Conservation (phyloP, 2,329 filamentous ascomycete species). For the Fulvia fulva region DNA sequence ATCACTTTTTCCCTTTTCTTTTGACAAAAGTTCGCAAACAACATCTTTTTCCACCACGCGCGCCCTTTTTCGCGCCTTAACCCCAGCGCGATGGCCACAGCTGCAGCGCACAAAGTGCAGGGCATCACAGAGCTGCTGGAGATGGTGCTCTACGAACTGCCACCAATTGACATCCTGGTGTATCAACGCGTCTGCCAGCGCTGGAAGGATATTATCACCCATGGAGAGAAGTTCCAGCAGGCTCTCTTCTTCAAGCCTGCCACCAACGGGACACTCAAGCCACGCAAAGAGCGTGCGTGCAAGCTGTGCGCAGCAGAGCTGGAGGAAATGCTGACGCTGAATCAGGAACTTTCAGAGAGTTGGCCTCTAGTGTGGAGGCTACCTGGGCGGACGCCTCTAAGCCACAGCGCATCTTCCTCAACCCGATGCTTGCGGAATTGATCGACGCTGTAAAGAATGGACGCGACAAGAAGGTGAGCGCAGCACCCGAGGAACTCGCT, state of each 20-base stretch:
- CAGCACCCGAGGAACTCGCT: no score
- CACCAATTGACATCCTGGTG: not conserved
- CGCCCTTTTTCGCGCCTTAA: not conserved
- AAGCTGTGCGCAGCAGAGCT: no score
- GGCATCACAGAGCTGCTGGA: not conserved
- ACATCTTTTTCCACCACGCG: not conserved
- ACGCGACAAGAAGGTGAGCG: no score
- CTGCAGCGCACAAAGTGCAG: not conserved
- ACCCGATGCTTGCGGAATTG: no score
- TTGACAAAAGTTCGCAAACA: not conserved
- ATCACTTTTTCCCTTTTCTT: no score
- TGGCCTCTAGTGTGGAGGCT: no score
- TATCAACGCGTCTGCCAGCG: not conserved
- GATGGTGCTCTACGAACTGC: not conserved
- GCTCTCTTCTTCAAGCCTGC: constrained; percentile 1
- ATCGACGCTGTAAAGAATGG: no score
- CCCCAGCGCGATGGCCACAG: not conserved
- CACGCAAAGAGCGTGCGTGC: no score
- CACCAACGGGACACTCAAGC: not conserved
- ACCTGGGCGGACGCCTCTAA: no score
- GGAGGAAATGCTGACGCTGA: no score
- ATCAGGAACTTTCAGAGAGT: no score
- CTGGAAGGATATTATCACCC: not conserved
- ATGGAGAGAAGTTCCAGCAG: not conserved
- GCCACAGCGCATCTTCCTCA: no score